Evolutionary conservation across 257 asterid genomes (phyloP), one percentile per base, ranked within the genome.

Genomic region (Thymus quinquecostatus): DNA sequence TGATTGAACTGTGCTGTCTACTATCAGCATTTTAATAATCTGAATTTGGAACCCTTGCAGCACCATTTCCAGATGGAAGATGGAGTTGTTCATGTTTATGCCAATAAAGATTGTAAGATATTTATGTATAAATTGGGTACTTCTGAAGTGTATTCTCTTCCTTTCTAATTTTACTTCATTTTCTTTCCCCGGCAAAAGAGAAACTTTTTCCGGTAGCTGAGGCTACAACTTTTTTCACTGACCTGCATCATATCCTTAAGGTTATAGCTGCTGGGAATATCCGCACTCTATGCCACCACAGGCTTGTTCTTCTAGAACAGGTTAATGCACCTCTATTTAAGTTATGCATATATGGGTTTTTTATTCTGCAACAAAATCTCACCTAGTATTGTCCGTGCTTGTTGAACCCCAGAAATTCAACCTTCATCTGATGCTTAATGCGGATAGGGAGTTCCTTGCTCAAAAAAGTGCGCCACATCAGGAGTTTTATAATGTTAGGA

Each of bases 391-490:
- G 49, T 50, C 0, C 43, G 32, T 36, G 34, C 72, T 43, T 69
- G 43, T 73, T 54, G 63, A 64, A n/a, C 41, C 75, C 55, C 93
- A 94, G 99, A 94, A 94, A 86, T 94, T 94, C 93, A 91, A 89
- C 82, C 97, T 94, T 75, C 99, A 94, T 81, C 86, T 94, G 88
- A 91, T 94, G 97, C 97, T 94, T 73, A 94, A 94, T 76, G 97
- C 99, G 81, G 99, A 94, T 81, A 84, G 92, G 75, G 99, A 94
- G 70, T 94, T 94, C 82, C 89, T 94, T 71, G 99, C 99, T 68
- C 99, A 94, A 78, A 94, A 94, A 81, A 91, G 97, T 83, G 99
- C 99, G 32, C 99, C 99, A 36, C 97, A 91, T 84, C 89, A 97
- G 68, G 99, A 94, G 85, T 94, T 94, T 74, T 94, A 94, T 82